A percentile compares a stretch with the other conserved stretches of the same genome.
These are phyloP conservation scores for Aspergillus sp. DNA, from an alignment of 2,329 filamentous ascomycete species.

Conservation along the genomic window DNA sequence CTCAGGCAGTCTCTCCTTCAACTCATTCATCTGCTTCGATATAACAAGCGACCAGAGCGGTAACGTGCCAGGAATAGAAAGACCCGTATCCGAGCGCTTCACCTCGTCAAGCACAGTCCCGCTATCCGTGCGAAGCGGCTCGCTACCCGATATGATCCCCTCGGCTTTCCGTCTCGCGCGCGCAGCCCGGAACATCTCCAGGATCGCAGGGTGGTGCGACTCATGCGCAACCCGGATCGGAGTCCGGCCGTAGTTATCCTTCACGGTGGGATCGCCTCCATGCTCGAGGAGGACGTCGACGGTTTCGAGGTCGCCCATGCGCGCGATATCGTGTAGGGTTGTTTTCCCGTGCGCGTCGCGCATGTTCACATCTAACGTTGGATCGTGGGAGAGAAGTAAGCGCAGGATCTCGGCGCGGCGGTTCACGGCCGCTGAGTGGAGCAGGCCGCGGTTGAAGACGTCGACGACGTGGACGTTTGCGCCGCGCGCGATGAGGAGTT, in stretches of 20 bases:
- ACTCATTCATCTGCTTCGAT: neutral
- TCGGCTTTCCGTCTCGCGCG: neutral
- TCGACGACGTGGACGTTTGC: conserved; percentile 10
- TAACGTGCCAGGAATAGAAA: neutral
- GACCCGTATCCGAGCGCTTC: neutral
- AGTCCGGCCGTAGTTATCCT: conserved; percentile 7
- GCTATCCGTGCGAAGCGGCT: neutral
- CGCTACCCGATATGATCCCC: neutral
- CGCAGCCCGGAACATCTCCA: conserved; percentile 3
- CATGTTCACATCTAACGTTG: conserved; percentile 8
- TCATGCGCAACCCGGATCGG: conserved; percentile 7
- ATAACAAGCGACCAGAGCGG: conserved; percentile 4
- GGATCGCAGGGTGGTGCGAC: neutral
- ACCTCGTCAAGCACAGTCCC: neutral
- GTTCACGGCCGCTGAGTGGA: conserved; percentile 4
- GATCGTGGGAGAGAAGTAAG: neutral
- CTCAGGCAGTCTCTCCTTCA: neutral
- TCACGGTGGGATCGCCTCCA: conserved; percentile 7
- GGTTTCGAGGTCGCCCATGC: neutral
- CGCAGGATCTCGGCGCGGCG: neutral
- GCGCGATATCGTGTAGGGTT: conserved; percentile 7
- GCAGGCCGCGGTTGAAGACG: conserved; percentile 3
- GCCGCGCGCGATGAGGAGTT: neutral
- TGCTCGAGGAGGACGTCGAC: conserved; percentile 3
- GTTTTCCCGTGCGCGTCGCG: conserved; percentile 6